Percentiles rank a stretch among this genome's conserved stretches.
Conservation (phyloP, 2,329 filamentous ascomycete species). For the Clonostachys chloroleuca region DNA sequence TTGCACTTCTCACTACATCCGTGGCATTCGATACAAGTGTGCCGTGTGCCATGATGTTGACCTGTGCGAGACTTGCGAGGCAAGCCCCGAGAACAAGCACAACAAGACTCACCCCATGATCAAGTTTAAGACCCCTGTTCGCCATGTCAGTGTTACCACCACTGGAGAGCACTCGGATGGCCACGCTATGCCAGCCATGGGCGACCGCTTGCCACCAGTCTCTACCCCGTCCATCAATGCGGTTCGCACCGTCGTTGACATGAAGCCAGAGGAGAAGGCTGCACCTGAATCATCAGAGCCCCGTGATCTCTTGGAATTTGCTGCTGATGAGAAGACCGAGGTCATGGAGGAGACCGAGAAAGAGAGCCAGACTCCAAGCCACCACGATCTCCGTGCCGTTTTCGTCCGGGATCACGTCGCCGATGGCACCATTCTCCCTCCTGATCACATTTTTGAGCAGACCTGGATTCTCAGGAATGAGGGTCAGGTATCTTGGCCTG, state of each 20-base stretch:
- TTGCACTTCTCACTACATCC: slow-evolving; percentile 60
- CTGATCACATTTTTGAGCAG: slow-evolving; percentile 76
- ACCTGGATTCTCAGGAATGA: slow-evolving; percentile 89
- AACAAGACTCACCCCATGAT: slow-evolving; percentile 96
- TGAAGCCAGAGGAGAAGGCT: not conserved
- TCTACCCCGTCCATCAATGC: slow-evolving; percentile 10
- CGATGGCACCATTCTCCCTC: slow-evolving; percentile 70
- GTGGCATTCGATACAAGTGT: slow-evolving; percentile 91
- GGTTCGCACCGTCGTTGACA: not conserved
- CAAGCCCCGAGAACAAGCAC: slow-evolving; percentile 76
- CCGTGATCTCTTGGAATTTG: too few relatives aligned
- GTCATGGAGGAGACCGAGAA: slow-evolving; percentile 8
- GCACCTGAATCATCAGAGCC: slow-evolving; percentile 7
- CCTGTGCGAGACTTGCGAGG: slow-evolving; percentile 93
- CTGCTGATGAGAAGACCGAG: slow-evolving; percentile 8
- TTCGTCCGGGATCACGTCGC: slow-evolving; percentile 76
- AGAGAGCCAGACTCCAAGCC: not conserved
- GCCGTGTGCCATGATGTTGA: slow-evolving; percentile 92
- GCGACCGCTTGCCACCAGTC: slow-evolving; percentile 64
- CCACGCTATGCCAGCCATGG: slow-evolving; percentile 62
- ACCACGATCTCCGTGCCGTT: slow-evolving; percentile 39
- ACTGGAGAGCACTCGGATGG: slow-evolving; percentile 71
- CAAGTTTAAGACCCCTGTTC: slow-evolving; percentile 92
- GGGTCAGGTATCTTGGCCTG: slow-evolving; percentile 76
- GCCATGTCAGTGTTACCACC: slow-evolving; percentile 82